Evolutionary conservation across 345 rosid genomes (phyloP), one percentile per base, ranked within the genome.

Genomic region (Heritiera fomes): DNA sequence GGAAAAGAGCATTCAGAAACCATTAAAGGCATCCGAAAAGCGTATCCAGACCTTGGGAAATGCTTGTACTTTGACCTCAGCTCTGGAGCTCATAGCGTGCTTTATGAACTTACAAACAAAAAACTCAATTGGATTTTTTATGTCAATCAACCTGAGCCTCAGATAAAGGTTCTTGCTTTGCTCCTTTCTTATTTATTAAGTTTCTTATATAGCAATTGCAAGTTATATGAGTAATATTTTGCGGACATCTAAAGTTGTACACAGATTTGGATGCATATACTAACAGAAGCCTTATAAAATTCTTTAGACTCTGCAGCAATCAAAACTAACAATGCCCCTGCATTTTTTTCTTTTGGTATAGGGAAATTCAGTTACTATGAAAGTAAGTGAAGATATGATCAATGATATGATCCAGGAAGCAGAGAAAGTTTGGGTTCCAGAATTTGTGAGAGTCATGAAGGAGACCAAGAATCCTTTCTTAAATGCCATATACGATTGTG

Each of bases 41-140:
- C 78, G 73, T 91, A 91, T 80, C 94, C 94, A 13, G 90, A 89
- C 32, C 89, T 91, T 62, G 98, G 95, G 43, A 90, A 82, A 53
- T 91, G 97, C 79, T 76, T 90, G 82, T 93, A 93, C 84, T 91
- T 93, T 40, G 90, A 90, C 74, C 81, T 91, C 2, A 77, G 79
- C 20, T 76, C 56, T 0, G 73, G 85, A 82, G 86, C 89, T 79
- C 98, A 91, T 79, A 53, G 56, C 50, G 97, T 80, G 69, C 77
- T 93, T 20, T 93, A 90, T 76, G 93, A 94, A 81, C 91, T 93
- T 74, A 81, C 61, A 38, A 86, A 86, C 80, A 82, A 85, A 73
- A 87, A 82, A 78, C 89, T 93, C 15, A 93, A 93, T 65, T 93
- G 98, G 98, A 84, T 95, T 81, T 89, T 93, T 95, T 90, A 91